phyloP scores from a whole-genome alignment of 768 basidiomycete genomes.

The Pluteus cervinus region DNA sequence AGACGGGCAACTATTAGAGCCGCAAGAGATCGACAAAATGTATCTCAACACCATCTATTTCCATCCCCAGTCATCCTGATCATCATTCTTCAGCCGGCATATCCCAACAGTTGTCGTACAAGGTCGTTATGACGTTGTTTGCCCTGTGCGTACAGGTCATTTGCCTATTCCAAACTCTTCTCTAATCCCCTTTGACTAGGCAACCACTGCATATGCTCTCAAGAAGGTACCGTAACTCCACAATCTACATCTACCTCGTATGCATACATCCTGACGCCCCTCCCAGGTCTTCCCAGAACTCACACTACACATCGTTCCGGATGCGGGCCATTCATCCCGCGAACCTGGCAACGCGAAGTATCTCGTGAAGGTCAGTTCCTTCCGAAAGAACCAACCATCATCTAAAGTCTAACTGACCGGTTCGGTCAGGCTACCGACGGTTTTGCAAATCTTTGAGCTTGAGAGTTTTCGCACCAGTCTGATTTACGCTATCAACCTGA shows the following conservation, averaged over 20 bases:
- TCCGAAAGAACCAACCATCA: not conserved
- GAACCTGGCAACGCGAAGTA: constrained; percentile 66
- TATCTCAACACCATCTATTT: constrained; percentile 21
- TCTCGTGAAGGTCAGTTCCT: constrained; percentile 53
- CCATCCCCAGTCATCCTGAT: not conserved
- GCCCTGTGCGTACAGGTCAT: constrained; percentile 51
- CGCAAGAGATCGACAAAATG: constrained; percentile 87
- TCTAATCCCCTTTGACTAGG: constrained; percentile 27
- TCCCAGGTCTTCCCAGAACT: constrained; percentile 67
- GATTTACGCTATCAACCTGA: no score
- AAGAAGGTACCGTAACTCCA: constrained; percentile 45
- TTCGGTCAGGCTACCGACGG: constrained; percentile 34
- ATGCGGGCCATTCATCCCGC: constrained; percentile 83
- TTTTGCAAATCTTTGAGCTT: constrained; percentile 28
- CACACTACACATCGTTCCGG: constrained; percentile 70
- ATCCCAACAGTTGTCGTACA: constrained; percentile 81
- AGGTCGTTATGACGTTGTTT: constrained; percentile 87
- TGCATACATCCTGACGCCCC: not conserved
- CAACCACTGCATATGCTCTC: constrained; percentile 74
- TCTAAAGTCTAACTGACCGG: constrained; percentile 1
- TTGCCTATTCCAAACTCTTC: not conserved
- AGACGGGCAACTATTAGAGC: constrained; percentile 81
- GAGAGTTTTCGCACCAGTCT: not conserved
- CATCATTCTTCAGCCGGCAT: constrained; percentile 56
- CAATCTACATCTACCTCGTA: not conserved